Base-by-base conservation (phyloP, 306 rosid species). In the Boehmeria nivea region DNA sequence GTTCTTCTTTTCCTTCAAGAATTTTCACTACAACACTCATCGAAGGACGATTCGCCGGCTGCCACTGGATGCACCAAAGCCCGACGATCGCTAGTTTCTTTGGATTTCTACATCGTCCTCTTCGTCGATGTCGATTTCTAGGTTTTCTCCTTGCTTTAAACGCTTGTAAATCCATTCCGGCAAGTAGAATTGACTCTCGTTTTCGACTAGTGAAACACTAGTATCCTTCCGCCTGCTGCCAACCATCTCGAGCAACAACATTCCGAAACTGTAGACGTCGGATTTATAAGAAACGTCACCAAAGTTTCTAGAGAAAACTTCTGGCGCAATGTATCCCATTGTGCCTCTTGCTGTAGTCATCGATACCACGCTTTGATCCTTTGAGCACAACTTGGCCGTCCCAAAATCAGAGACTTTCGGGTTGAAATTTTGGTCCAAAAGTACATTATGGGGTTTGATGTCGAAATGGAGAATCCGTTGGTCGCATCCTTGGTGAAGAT, bases 301-400 rank as follows among this genome's bases (percentile, higher is more conserved):
- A 27, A 51, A 51, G 38, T 51, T 51, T 51, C 56, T 51, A 23
- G 56, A 51, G 37, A 51, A 51, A 26, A 51, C 56, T 27, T 51
- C 56, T 7, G 56, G 56, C 1, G 56, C 56, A 16, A 51, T 51
- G 16, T 51, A 51, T 1, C 56, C 56, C 22, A n/a, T 27, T 4
- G 56, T 51, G 12, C 56, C 56, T n/a, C 56, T 26, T 0, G 56
- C 38, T 6, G 56, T 16, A 27, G 56, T n/a, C 37, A 51, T 51
- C 17, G 56, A 51, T 10, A 26, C 36, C 1, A n/a, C 27, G 14
- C 56, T 51, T 17, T 2, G n/a, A 25, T 51, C 56, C 56, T 27
- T 51, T 6, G 38, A 25, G 16, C 38, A 51, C 20, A 51, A 8
- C 20, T 51, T 51, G 8, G 56, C 56, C 2, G 23, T 5, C 8